Evolutionary conservation across 345 rosid genomes (phyloP).

Genomic region (Rhizophora mangle): DNA sequence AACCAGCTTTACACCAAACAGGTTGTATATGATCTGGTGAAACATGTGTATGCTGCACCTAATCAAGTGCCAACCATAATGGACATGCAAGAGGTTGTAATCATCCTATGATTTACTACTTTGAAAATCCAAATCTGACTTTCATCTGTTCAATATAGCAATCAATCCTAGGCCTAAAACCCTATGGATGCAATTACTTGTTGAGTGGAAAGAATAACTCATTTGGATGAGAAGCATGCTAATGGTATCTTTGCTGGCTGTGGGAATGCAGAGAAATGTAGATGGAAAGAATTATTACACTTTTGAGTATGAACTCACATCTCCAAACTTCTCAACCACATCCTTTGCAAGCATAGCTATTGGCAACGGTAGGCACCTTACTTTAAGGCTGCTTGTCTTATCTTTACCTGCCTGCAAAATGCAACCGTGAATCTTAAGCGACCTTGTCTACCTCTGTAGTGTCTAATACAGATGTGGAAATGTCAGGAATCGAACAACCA

Average conservation of each 20-base stretch:
- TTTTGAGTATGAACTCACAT: conserved; percentile 67
- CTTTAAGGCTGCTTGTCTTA: too few species aligned
- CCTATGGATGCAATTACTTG: not conserved
- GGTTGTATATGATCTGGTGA: conserved; percentile 61
- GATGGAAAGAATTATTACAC: conserved; percentile 79
- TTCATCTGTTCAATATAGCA: too few species aligned
- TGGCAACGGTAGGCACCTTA: conserved; percentile 46
- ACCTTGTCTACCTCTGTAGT: too few species aligned
- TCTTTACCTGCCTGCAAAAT: too few species aligned
- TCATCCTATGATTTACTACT: not conserved
- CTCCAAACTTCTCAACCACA: conserved; percentile 58
- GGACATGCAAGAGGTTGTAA: conserved; percentile 66
- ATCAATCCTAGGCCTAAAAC: too few species aligned
- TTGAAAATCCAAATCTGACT: too few species aligned
- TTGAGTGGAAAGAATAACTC: not conserved
- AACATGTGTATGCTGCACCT: conserved; percentile 62
- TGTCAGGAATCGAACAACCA: not conserved
- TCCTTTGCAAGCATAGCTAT: conserved; percentile 77
- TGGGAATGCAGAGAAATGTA: conserved; percentile 48
- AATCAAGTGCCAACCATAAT: conserved; percentile 58
- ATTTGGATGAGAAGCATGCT: not conserved
- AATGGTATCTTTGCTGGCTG: not conserved
- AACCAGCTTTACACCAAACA: conserved; percentile 19
- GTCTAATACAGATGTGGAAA: too few species aligned
- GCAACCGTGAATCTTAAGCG: too few species aligned